Evolutionary conservation across 2,329 filamentous ascomycete species (phyloP).

Genomic region (Calonectria crousiana): DNA sequence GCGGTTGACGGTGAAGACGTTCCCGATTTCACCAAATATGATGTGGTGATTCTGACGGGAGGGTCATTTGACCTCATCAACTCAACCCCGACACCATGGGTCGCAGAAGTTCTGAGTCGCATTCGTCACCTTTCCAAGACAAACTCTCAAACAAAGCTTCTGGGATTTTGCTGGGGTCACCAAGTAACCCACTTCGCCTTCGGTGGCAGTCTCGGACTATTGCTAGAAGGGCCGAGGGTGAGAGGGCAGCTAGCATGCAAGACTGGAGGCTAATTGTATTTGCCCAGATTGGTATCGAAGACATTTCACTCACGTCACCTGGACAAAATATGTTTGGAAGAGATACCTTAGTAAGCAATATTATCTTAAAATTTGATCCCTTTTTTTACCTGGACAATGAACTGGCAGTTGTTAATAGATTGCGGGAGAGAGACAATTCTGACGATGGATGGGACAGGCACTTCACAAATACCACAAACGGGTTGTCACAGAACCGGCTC

Average conservation of each 20-base stretch:
- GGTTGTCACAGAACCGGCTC: not conserved
- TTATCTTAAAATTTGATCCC: not conserved
- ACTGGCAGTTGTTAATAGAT: not conserved
- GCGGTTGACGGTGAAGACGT: not conserved
- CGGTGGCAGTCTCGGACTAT: conserved; percentile 3
- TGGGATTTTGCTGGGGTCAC: conserved; percentile 22
- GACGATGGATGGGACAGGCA: not conserved
- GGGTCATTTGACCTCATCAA: conserved; percentile 16
- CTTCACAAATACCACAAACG: conserved; percentile 23
- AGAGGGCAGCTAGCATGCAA: not conserved
- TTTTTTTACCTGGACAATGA: not conserved
- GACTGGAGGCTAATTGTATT: not conserved
- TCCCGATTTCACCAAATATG: not conserved
- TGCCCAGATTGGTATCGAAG: not conserved
- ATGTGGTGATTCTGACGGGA: conserved; percentile 20
- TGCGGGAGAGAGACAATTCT: not conserved
- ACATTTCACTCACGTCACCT: not conserved
- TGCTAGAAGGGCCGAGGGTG: not conserved
- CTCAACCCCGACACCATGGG: not conserved
- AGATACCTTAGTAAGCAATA: not conserved
- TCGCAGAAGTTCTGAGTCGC: not conserved
- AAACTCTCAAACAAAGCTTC: not conserved
- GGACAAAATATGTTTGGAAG: conserved; percentile 10
- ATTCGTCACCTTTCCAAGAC: not conserved
- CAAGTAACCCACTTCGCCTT: conserved; percentile 13